phyloP scores from a whole-genome alignment of 116 monocot species.

The Trichopus zeylanicus region DNA sequence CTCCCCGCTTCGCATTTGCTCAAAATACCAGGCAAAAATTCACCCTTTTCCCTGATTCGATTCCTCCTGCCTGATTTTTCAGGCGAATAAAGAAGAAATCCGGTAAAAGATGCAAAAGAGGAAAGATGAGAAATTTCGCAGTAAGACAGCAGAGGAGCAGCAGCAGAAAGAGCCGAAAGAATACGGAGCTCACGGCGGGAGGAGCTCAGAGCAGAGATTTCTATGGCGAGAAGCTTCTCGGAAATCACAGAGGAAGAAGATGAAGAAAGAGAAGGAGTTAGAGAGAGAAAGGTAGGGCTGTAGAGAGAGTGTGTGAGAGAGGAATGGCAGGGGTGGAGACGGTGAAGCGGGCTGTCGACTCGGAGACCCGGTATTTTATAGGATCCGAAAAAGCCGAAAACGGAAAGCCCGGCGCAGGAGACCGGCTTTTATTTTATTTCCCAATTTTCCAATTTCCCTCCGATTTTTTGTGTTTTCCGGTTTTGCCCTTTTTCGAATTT shows the following conservation, averaged over 20 bases:
- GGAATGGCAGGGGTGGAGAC: background rate
- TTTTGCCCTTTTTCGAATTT: background rate
- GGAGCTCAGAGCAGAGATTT: background rate
- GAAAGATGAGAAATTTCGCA: background rate
- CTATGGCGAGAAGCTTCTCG: background rate
- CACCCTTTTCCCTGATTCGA: background rate
- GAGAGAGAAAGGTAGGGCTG: background rate
- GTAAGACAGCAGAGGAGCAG: background rate
- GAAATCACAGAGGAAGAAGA: too few relatives aligned
- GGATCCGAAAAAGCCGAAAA: conserved; percentile 6
- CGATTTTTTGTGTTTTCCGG: background rate
- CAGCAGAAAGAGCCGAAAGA: background rate
- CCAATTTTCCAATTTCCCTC: background rate
- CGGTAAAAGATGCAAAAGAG: background rate
- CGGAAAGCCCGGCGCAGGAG: background rate
- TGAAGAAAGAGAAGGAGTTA: too few relatives aligned
- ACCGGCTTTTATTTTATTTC: background rate
- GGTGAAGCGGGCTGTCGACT: background rate
- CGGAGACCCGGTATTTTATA: conserved; percentile 13
- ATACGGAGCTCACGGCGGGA: background rate
- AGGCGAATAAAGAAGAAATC: background rate
- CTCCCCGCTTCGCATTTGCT: background rate
- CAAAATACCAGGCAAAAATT: background rate
- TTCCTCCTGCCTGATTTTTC: background rate
- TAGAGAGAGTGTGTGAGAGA: background rate